phyloP scores from a whole-genome alignment of 257 asterid species.

The Solanum gandarillasii region DNA sequence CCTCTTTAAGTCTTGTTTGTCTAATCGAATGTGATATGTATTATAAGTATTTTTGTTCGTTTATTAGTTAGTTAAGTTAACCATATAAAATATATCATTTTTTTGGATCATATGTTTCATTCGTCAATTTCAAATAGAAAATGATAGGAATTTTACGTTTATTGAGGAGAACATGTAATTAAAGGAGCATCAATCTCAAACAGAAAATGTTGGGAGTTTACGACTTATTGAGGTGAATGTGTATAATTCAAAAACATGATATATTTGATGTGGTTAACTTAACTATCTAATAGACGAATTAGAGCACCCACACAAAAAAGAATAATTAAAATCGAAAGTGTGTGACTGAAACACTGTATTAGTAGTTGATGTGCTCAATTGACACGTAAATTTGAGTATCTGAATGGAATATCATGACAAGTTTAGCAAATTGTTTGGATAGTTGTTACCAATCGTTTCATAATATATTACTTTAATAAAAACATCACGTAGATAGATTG shows the following conservation, averaged over 20 bases:
- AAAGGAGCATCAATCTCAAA: not conserved
- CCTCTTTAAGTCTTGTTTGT: not conserved
- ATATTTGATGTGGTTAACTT: too few species aligned
- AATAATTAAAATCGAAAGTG: too few species aligned
- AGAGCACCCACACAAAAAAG: too few species aligned
- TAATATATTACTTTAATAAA: too few species aligned
- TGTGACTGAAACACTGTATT: not conserved
- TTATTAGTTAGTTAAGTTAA: not conserved
- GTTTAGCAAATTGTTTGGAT: not conserved
- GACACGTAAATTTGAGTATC: too few species aligned
- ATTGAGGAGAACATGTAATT: not conserved
- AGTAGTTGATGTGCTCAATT: not conserved
- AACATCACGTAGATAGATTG: too few species aligned
- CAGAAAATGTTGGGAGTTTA: too few species aligned
- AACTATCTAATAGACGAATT: not conserved
- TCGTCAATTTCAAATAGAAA: not conserved
- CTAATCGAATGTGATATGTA: not conserved
- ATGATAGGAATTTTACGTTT: accelerated
- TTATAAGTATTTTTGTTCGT: too few species aligned
- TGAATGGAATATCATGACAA: too few species aligned
- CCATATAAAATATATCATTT: not conserved
- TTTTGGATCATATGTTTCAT: accelerated
- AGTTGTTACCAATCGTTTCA: not conserved
- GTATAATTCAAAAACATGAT: too few species aligned
- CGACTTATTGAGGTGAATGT: too few species aligned